phyloP scores from a whole-genome alignment of 257 asterid genomes.

The Mentha longifolia region DNA sequence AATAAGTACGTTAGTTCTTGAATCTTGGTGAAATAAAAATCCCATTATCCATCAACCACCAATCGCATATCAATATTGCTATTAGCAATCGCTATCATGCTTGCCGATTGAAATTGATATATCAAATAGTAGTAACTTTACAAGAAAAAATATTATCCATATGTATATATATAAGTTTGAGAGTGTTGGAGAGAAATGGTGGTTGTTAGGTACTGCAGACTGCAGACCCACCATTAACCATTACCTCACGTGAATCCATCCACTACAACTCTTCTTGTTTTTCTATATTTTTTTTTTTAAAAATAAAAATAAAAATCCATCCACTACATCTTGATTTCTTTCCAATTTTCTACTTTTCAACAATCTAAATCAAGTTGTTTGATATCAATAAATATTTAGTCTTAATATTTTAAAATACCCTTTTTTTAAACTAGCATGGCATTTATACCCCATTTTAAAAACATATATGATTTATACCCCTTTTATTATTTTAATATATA shows the following conservation, averaged over 20 bases:
- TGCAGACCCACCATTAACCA: constrained; percentile 47
- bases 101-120: constrained; percentile 9
- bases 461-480: too few species aligned
- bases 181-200: constrained; percentile 27
- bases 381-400: too few species aligned
- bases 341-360: constrained; percentile 3
- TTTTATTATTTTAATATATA: too few species aligned
- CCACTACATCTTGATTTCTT: neutral
- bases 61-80: neutral
- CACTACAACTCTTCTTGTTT: neutral
- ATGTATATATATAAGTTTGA: neutral
- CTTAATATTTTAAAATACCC: too few species aligned
- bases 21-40: constrained; percentile 25
- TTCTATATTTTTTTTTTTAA: too few species aligned
- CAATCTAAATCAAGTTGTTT: neutral
- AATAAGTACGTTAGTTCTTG: neutral
- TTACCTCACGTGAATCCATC: constrained; percentile 36
- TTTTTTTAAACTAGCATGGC: too few species aligned
- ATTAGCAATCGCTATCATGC: constrained; percentile 27
- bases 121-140: neutral
- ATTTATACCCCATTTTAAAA: too few species aligned
- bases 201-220: constrained; percentile 41
- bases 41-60: constrained; percentile 29
- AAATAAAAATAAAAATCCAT: too few species aligned
- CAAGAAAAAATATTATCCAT: neutral